Evolutionary conservation across 2,329 filamentous ascomycete genomes (phyloP).

Genomic region (Ceratocystis ficicola): DNA sequence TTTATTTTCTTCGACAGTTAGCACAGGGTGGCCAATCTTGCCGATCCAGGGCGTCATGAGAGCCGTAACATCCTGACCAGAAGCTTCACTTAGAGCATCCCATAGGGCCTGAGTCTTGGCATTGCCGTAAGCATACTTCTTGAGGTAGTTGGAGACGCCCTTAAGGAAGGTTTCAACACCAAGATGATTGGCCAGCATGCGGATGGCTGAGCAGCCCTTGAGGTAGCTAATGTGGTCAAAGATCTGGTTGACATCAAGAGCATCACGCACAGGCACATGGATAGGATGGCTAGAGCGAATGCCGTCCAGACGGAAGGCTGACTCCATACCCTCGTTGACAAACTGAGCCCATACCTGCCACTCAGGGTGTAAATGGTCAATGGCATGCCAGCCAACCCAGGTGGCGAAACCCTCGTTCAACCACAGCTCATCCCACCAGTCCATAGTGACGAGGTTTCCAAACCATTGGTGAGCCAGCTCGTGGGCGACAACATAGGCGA

Average conservation of each 20-base stretch:
- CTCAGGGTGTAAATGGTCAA: conserved; percentile 84
- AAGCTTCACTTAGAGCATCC: conserved; percentile 75
- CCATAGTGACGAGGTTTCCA: conserved; percentile 89
- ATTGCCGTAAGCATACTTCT: conserved; percentile 75
- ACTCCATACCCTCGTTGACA: conserved; percentile 87
- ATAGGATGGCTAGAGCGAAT: conserved; percentile 90
- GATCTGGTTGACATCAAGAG: conserved; percentile 92
- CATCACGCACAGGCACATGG: conserved; percentile 86
- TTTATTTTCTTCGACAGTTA: conserved; percentile 76
- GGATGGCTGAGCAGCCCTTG: conserved; percentile 90
- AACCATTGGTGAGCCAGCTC: conserved; percentile 97
- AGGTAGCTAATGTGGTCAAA: conserved; percentile 95
- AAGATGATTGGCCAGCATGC: conserved; percentile 88
- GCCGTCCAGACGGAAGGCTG: conserved; percentile 78
- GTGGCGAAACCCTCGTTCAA: conserved; percentile 95
- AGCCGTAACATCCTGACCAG: conserved; percentile 68
- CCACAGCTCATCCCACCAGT: conserved; percentile 93
- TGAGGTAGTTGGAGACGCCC: conserved; percentile 81
- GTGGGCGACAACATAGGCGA: conserved; percentile 96
- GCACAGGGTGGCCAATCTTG: conserved; percentile 85
- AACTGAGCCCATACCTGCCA: conserved; percentile 98
- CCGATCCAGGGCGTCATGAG: conserved; percentile 95
- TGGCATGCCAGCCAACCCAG: conserved; percentile 91
- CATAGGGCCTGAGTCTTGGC: conserved; percentile 87
- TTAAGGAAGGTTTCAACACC: conserved; percentile 79